Base-by-base conservation (phyloP, 768 basidiomycete genomes). In the Suillus americanus region DNA sequence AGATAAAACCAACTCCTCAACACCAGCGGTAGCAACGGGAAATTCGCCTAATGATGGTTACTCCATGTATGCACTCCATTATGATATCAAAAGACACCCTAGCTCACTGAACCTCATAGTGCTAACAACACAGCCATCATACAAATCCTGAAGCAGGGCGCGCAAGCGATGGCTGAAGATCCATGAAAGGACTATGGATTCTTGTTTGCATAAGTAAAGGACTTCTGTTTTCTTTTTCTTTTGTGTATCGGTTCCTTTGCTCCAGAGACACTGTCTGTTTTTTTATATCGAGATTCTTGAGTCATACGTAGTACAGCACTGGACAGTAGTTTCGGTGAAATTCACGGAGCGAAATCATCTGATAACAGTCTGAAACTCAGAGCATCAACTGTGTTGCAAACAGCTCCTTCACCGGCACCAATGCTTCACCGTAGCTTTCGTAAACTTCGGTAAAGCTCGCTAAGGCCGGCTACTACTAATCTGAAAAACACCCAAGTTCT, bases 11-110 rank as follows among this genome's bases (percentile, higher is more conserved):
- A 66, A 71, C 28, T 28, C 76, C 33, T 6, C 33, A 33, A 33
- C 74, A 7, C 73, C 54, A 53, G 65, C 33, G 68, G 70, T 16
- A 71, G 74, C 71, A n/a, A 82, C 82, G 4, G 86, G 84, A 7
- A 62, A 78, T 18, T 85, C 87, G 3, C 89, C 89, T 25, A 86
- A 87, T 56, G 89, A 90, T 73, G 89, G 89, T 71, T 89, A 89
- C 68, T 79, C 79, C 51, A 78, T 64, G 76, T 77, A 45, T 51
- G 77, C 61, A 33, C 18, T 30, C 33, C 33, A 7, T 28, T 40
- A 40, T 57, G 25, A 6, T 5, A 10, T 28, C 2, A 40, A 57
- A 5, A 40, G 5, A 57, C 10, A 53, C 9, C 10, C 25, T 18
- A 6, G 25, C 56, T 57, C 38, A 57, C 25, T 40, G 38, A 40